phyloP scores from a whole-genome alignment of 2,329 filamentous ascomycete species.

The Aspergillus niger region DNA sequence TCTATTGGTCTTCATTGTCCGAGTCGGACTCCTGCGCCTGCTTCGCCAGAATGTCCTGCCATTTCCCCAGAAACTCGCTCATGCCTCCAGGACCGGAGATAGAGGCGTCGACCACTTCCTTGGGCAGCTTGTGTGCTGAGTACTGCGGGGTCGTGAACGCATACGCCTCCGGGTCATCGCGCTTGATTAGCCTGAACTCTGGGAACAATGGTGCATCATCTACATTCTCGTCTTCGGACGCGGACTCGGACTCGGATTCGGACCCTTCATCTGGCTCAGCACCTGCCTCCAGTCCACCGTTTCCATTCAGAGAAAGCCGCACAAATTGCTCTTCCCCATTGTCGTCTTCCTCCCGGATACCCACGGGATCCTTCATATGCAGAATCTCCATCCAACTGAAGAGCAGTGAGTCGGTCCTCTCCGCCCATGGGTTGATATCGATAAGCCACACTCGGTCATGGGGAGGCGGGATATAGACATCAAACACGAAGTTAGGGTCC shows the following conservation, averaged over 20 bases:
- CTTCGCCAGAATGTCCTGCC: constrained; percentile 62
- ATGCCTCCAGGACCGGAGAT: constrained; percentile 71
- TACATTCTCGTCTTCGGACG: constrained; percentile 46
- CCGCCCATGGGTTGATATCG: constrained; percentile 94
- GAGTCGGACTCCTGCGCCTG: constrained; percentile 42
- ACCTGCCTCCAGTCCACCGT: constrained; percentile 18
- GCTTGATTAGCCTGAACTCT: constrained; percentile 78
- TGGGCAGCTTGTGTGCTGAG: constrained; percentile 92
- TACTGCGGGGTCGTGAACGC: constrained; percentile 84
- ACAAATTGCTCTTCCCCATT: constrained; percentile 35
- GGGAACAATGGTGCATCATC: constrained; percentile 59
- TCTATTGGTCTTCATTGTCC: constrained; percentile 34
- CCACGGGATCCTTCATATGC: constrained; percentile 58
- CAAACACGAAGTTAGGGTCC: constrained; percentile 82
- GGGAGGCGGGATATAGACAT: constrained; percentile 81
- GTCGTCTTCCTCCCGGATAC: constrained; percentile 38
- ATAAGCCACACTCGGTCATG: constrained; percentile 80
- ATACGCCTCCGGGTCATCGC: constrained; percentile 85
- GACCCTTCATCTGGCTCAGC: constrained; percentile 26
- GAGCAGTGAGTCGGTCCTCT: constrained; percentile 80
- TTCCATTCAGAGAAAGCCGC: constrained; percentile 36
- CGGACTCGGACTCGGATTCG: constrained; percentile 33
- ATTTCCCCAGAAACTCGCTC: constrained; percentile 75
- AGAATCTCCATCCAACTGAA: constrained; percentile 91
- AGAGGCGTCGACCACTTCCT: constrained; percentile 78